A percentile compares a stretch with the other conserved stretches of the same genome.
These are phyloP conservation scores for Penicillium digitatum DNA, from an alignment of 2,329 filamentous ascomycete genomes.

Conservation along the genomic window DNA sequence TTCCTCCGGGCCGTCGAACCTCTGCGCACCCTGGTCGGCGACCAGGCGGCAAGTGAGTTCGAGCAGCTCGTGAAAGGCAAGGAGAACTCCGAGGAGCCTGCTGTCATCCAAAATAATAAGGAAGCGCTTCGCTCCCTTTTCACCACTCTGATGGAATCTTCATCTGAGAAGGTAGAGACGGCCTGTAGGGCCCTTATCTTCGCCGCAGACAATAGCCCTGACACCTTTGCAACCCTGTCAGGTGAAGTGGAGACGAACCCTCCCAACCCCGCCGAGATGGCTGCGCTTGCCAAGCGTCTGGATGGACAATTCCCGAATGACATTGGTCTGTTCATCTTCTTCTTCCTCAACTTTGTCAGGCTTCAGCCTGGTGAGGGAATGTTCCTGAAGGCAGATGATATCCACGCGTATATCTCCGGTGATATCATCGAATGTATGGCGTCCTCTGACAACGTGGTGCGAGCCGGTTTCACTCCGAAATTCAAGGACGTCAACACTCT, in stretches of 20 bases:
- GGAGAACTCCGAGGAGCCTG: conserved; percentile 46
- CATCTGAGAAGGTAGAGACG: conserved; percentile 60
- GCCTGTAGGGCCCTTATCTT: conserved; percentile 67
- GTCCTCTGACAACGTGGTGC: conserved; percentile 95
- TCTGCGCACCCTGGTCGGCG: conserved; percentile 62
- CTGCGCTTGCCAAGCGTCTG: conserved; percentile 71
- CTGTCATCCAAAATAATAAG: conserved; percentile 63
- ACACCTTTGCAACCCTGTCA: conserved; percentile 63
- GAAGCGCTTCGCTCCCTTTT: conserved; percentile 72
- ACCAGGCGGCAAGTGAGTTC: conserved; percentile 48
- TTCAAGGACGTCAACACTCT: conserved; percentile 94
- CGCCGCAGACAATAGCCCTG: conserved; percentile 64
- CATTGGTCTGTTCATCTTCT: conserved; percentile 89
- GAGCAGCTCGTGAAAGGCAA: conserved; percentile 57
- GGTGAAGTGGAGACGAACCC: conserved; percentile 35
- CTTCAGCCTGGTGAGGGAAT: conserved; percentile 86
- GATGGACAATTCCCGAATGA: conserved; percentile 83
- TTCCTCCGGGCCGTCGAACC: conserved; percentile 68
- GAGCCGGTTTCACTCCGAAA: conserved; percentile 94
- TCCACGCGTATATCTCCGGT: conserved; percentile 74
- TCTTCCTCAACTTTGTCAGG: conserved; percentile 94
- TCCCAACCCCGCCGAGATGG: conserved; percentile 56
- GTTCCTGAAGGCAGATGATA: conserved; percentile 94
- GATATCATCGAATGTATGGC: conserved; percentile 99
- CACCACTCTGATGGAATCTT: conserved; percentile 73